A percentile compares a stretch with the other conserved stretches of the same genome.
Evolutionary conservation across 1,284 basidiomycete genomes (phyloP).

Genomic region (Malassezia psittaci): DNA sequence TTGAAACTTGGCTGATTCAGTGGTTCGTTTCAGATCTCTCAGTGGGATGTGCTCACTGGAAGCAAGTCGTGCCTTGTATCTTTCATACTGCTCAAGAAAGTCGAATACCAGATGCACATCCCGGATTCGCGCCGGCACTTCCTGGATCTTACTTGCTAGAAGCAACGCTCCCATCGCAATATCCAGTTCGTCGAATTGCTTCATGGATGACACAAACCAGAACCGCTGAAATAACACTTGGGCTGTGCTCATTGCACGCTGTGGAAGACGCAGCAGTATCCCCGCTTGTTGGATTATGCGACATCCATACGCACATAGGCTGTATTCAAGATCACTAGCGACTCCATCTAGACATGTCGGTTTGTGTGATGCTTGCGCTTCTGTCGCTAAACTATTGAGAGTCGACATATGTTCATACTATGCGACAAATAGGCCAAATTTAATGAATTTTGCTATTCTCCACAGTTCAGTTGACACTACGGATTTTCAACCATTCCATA

Average conservation of each 20-base stretch:
- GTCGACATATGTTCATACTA: constrained; percentile 31
- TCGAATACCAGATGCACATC: constrained; percentile 92
- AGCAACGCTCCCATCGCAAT: constrained; percentile 85
- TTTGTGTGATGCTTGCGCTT: constrained; percentile 64
- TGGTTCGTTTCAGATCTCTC: background rate
- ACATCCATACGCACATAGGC: constrained; percentile 74
- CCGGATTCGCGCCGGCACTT: constrained; percentile 78
- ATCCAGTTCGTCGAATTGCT: constrained; percentile 67
- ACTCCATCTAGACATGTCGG: constrained; percentile 76
- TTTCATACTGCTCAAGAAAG: constrained; percentile 52
- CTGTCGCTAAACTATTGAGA: constrained; percentile 73
- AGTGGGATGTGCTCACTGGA: background rate
- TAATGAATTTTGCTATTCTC: background rate
- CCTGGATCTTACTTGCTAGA: constrained; percentile 88
- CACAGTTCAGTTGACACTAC: background rate
- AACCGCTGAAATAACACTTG: constrained; percentile 94
- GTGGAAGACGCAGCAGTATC: constrained; percentile 80
- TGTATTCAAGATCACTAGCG: constrained; percentile 67
- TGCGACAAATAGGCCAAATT: background rate
- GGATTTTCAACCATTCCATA: background rate
- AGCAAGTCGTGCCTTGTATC: no score
- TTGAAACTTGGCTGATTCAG: constrained; percentile 28
- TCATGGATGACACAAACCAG: constrained; percentile 89
- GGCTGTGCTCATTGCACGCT: constrained; percentile 88
- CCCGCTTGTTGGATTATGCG: constrained; percentile 81